Base-by-base conservation (phyloP, 2,329 filamentous ascomycete species). In the Diplodia intermedia region DNA sequence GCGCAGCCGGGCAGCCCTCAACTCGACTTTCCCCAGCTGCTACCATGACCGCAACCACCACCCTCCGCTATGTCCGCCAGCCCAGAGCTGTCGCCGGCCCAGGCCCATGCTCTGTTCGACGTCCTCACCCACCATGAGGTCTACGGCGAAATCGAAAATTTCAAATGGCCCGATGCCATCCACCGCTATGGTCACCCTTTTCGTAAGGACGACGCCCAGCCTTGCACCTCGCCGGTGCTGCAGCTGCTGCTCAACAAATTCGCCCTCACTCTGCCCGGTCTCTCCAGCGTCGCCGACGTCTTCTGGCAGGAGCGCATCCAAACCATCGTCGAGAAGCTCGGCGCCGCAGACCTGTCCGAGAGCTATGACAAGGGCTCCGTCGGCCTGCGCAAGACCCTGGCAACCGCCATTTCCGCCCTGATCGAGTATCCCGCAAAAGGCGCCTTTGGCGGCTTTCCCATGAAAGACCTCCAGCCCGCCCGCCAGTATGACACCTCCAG, bases 301-400 rank as follows among this genome's bases (percentile, higher is more conserved):
- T 79, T 79, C 65, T 80, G 78, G 78, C 73, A 77, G 68, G 75
- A 72, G 84, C 87, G 73, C 81, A 72, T 78, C 26, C 71, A 73
- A 65, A 69, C 72, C 15, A 71, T 80, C 52, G 72, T 80, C 4
- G 73, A 72, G 61, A 76, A 76, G 62, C 71, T 94, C 66, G 88
- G 85, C 9, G 85, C 88, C 38, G 90, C 88, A 1, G 88, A 92
- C 62, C 81, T 94, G 38, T 93, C 90, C 1, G 91, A 94, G 77
- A 93, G 90, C 75, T 94, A 93, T 74, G 91, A 94, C 76, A 93
- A 93, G 78, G 91, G 90, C 15, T 84, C 88, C 0, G 79, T 94
- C 71, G 91, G 91, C 0, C 88, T 89, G 69, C 84, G 91, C 63
- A 93, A 93, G 80, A 91, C 90, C 23, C 79, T 94, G 60, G 87